Conservation (phyloP, 148 eudicot species). For the Cornus controversa region DNA sequence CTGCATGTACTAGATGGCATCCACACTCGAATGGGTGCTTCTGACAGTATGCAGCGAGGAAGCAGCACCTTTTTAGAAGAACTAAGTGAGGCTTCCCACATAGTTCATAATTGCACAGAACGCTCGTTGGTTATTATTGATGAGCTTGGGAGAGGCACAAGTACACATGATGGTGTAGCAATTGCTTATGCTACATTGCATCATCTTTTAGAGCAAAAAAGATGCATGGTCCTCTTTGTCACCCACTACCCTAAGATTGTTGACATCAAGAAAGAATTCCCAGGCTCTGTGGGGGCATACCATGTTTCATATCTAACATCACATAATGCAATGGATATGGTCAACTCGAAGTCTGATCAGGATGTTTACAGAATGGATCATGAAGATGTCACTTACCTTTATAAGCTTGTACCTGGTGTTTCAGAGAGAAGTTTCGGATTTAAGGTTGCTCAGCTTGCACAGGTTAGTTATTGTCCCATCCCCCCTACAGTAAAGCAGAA, state of each 20-base stretch:
- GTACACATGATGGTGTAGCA: conserved; percentile 97
- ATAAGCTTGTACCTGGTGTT: conserved; percentile 86
- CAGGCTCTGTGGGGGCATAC: conserved; percentile 71
- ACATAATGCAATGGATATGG: conserved; percentile 16
- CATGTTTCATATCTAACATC: conserved; percentile 89
- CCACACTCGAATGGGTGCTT: conserved; percentile 95
- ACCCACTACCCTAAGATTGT: conserved; percentile 94
- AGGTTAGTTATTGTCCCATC: conserved; percentile 43
- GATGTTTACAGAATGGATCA: conserved; percentile 19
- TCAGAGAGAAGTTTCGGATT: conserved; percentile 90
- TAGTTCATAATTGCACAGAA: conserved; percentile 60
- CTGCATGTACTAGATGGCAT: conserved; percentile 84
- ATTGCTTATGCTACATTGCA: conserved; percentile 95
- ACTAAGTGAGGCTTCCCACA: conserved; percentile 79
- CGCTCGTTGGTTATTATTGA: conserved; percentile 87
- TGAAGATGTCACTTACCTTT: conserved; percentile 80
- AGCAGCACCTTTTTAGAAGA: conserved; percentile 96
- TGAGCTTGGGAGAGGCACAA: conserved; percentile 97
- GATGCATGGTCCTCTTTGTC: conserved; percentile 79
- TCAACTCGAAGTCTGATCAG: conserved; percentile 7
- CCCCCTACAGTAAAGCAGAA: background rate
- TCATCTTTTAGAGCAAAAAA: conserved; percentile 66
- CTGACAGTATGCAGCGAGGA: conserved; percentile 92
- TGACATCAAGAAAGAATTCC: conserved; percentile 63
- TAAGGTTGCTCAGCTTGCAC: conserved; percentile 96